Evolutionary conservation across 2,329 filamentous ascomycete genomes (phyloP), one percentile per base, ranked within the genome.

Genomic region (Chrysosporium queenslandicum): DNA sequence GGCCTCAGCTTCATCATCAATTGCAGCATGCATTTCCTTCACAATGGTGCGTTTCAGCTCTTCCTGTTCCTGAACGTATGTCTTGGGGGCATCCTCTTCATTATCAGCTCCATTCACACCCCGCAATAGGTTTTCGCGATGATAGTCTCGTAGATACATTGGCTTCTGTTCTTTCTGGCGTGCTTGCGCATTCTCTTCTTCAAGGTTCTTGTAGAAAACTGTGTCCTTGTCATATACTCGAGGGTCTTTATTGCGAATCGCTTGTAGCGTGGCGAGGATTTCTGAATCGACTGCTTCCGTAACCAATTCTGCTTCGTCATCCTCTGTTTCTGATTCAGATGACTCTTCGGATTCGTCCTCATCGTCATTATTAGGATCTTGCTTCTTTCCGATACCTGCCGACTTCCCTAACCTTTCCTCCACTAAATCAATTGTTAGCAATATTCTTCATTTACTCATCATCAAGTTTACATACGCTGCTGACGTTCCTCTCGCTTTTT

Each of bases 401-500:
- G 61, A 60, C 57, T 78, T 79, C 58, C 78, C 79, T 68, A 85
- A 88, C 70, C 95, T 97, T 62, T 95, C 86, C 70, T 97, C 89
- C 65, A 97, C 86, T 91, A 53, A 53, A 53, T 5, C 5, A 46
- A 16, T 14, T 8, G 21, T 49, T 46, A 55, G 46, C 40, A 23
- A 32, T 16, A 30, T 39, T 27, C 14, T 32, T 21, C 23, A 36
- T 2, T 58, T 27, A 52, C 6, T 50, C 16, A 12, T 2, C 32
- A 34, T 5, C 8, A 34, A 34, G 27, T 29, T 53, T 16, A 60
- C 64, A 56, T 66, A 69, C 66, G 58, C 55, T 65, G 64, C 70
- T 89, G 83, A 58, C 82, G 74, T 67, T 98, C 92, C 65, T 94
- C 90, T 53, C 91, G 81, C 73, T 95, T 95, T 74, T 97, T 96